Percentiles rank a stretch among this genome's conserved stretches.
Conservation (phyloP, 2,329 filamentous ascomycete genomes). For the Seiridium cupressi region DNA sequence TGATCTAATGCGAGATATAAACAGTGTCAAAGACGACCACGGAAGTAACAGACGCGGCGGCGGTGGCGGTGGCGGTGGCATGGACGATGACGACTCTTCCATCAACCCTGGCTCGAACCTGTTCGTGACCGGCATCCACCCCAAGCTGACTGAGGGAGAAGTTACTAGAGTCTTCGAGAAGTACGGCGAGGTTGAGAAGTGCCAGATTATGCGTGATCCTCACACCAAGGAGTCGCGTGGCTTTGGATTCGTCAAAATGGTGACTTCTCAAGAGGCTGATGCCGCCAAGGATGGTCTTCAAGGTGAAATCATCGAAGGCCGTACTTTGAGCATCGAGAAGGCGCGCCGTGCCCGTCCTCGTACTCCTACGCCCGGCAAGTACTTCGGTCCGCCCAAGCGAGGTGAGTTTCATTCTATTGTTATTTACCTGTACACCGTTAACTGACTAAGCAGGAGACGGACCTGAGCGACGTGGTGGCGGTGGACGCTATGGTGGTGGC, state of each 20-base stretch:
- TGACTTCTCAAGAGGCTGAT: conserved; percentile 90
- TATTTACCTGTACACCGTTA: conserved; percentile 1
- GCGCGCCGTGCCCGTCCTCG: conserved; percentile 91
- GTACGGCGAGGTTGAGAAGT: conserved; percentile 98
- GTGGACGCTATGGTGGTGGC: conserved; percentile 53
- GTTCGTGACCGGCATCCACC: conserved; percentile 97
- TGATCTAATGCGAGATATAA: conserved; percentile 13
- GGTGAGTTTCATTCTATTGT: conserved; percentile 57
- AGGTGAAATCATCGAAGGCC: conserved; percentile 91
- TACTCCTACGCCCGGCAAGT: conserved; percentile 96
- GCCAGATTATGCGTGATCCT: conserved; percentile 98
- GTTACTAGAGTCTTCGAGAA: conserved; percentile 96
- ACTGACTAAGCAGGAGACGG: conserved; percentile 31
- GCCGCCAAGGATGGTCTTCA: conserved; percentile 95
- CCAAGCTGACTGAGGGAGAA: conserved; percentile 83
- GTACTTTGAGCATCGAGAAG: conserved; percentile 98
- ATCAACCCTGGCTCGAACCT: conserved; percentile 95
- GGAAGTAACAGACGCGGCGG: conserved; percentile 20
- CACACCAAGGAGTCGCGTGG: conserved; percentile 98
- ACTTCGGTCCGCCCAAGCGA: conserved; percentile 97
- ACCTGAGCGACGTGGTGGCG: conserved; percentile 54
- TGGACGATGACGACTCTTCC: conserved; percentile 72
- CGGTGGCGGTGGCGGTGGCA: conserved; percentile 28
- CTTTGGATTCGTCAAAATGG: conserved; percentile 99
- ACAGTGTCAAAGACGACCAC: conserved; percentile 52